Evolutionary conservation across 2,329 filamentous ascomycete genomes (phyloP).

Genomic region (Neonectria punicea): DNA sequence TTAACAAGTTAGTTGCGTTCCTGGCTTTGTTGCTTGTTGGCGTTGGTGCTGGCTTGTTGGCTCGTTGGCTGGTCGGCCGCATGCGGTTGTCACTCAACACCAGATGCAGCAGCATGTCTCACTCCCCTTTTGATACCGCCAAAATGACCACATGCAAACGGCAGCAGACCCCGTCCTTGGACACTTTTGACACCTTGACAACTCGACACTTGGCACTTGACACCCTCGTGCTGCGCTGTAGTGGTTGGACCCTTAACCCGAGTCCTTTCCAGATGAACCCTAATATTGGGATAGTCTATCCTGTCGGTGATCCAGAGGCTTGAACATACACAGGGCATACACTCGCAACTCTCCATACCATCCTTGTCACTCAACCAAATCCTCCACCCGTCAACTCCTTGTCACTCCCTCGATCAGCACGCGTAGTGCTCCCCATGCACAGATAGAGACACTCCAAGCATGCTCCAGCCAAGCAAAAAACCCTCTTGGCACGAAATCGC

Average conservation of each 20-base stretch:
- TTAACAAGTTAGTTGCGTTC: not conserved
- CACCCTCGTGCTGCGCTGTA: not conserved
- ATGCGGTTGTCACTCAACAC: constrained; percentile 5
- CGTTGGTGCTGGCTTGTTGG: constrained; percentile 1
- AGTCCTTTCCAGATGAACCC: not conserved
- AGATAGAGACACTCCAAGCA: constrained; percentile 3
- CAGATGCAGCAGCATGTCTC: constrained; percentile 30
- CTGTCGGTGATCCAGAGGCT: not conserved
- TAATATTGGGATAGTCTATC: not conserved
- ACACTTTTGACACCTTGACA: no score
- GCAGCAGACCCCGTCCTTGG: constrained; percentile 33
- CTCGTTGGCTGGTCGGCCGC: constrained; percentile 16
- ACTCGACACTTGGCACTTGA: not conserved
- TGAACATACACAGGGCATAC: not conserved
- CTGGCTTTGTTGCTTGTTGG: constrained; percentile 5
- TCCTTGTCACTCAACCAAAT: constrained; percentile 5
- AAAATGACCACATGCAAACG: constrained; percentile 30
- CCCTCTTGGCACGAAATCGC: constrained; percentile 20
- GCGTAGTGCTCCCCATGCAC: not conserved
- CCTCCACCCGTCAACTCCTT: not conserved
- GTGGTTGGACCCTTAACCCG: not conserved
- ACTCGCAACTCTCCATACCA: not conserved
- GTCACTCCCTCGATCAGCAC: not conserved
- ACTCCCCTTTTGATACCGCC: constrained; percentile 13
- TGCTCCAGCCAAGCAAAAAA: constrained; percentile 21